Evolutionary conservation across 495 filamentous ascomycete species (phyloP), one percentile per base, ranked within the genome.

Genomic region (Beverwykella pulmonaria): DNA sequence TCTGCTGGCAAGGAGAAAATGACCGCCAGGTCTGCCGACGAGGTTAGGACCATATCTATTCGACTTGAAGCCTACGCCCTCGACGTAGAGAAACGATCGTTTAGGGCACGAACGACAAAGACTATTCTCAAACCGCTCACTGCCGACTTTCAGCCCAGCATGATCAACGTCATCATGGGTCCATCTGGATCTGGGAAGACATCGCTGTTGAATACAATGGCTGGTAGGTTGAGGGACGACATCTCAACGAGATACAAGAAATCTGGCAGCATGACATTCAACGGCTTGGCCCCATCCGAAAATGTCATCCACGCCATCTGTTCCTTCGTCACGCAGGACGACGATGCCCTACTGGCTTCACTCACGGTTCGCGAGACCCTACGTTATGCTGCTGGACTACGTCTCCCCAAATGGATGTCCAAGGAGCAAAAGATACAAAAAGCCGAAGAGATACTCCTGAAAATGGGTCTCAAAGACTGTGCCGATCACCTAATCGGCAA

Each of bases 131-230:
- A 85, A 55, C 84, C 87, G 0, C 80, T 91, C 29, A 86, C 81
- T 3, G 76, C 86, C 0, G 78, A 81, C 0, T 91, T 91, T 65
- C 78, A 84, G 53, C 77, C 88, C 10, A 87, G 86, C 0, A 75
- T 80, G 20, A 75, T 92, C 12, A 91, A 92, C 67, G 82, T 91
- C 2, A 90, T 92, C 57, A 90, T 91, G 88, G 89, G 89, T 0
- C 89, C 89, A 1, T 90, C 87, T 15, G 89, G 89, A 0, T 87
- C 85, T 34, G 89, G 89, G 14, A 92, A 91, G 75, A 90, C 88
- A 3, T 87, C 86, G 0, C 71, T 92, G 3, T 78, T 92, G 2
- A 90, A 90, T 69, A 81, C 84, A 1, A 87, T 92, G 80, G 86
- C 89, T 14, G 78, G 80, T 6, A 80, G 89, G 10, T 76, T 91